phyloP scores from a whole-genome alignment of 208 protist genomes.

The Tritrichomonas musculus region DNA sequence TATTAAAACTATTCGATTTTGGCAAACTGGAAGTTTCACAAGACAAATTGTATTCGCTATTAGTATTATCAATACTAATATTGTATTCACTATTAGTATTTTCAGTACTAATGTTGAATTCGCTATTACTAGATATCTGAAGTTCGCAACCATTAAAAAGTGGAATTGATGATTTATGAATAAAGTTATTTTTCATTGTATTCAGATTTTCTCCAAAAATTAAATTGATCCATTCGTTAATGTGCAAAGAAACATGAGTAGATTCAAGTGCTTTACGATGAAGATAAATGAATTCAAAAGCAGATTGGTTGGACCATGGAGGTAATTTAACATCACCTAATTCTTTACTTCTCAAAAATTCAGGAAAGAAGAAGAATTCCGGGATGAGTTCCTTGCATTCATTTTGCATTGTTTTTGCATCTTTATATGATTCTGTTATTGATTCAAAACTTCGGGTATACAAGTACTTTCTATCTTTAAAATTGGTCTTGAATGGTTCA shows the following conservation, averaged over 20 bases:
- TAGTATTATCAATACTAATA: too few species aligned
- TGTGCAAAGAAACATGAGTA: not conserved
- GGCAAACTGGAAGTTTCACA: too few species aligned
- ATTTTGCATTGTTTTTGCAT: too few species aligned
- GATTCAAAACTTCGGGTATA: not conserved
- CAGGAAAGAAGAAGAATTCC: slow-evolving; percentile 59
- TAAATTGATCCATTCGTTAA: slow-evolving; percentile 5
- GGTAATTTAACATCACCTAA: not conserved
- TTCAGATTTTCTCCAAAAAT: not conserved
- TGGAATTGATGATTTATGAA: too few species aligned
- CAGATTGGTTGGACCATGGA: not conserved
- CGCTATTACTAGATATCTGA: too few species aligned
- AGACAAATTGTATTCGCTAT: too few species aligned
- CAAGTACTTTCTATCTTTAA: not conserved
- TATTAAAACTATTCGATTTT: too few species aligned
- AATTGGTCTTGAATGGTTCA: not conserved
- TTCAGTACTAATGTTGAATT: too few species aligned
- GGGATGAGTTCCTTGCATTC: slow-evolving; percentile 50
- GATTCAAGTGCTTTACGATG: not conserved
- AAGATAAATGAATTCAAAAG: not conserved
- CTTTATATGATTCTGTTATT: not conserved
- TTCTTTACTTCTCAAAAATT: slow-evolving; percentile 54
- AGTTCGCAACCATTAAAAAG: too few species aligned
- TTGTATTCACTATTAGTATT: too few species aligned
- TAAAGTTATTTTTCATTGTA: too few species aligned